Conservation (phyloP, 331 rosid species). For the Spiraea crenata region DNA sequence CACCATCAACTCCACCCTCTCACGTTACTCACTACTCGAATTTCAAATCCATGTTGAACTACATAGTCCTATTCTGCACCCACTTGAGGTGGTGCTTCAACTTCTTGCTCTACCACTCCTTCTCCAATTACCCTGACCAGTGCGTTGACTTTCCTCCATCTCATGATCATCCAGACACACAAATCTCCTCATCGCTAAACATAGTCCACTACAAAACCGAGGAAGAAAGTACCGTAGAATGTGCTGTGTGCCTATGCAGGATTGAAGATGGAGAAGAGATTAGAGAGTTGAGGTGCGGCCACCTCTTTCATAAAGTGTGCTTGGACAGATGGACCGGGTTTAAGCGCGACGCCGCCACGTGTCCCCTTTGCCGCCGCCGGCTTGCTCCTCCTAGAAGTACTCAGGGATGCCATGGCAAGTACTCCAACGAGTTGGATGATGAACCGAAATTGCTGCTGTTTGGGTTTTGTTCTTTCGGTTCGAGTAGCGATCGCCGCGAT, state of each 20-base stretch:
- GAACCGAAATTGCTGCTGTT: slow-evolving; percentile 24
- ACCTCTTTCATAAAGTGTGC: slow-evolving; percentile 17
- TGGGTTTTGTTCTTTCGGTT: slow-evolving; percentile 18
- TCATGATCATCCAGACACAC: neutral
- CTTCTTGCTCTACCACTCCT: slow-evolving; percentile 7
- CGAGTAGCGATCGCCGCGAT: slow-evolving; percentile 15
- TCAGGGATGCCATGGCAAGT: neutral
- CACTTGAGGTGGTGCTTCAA: slow-evolving; percentile 2
- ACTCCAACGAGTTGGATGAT: too few relatives aligned
- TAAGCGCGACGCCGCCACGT: neutral
- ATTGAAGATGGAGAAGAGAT: slow-evolving; percentile 18
- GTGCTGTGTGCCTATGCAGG: slow-evolving; percentile 18
- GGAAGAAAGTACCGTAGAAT: neutral
- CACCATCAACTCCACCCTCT: too few relatives aligned
- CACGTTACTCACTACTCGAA: too few relatives aligned
- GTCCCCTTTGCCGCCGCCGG: slow-evolving; percentile 15
- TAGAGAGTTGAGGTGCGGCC: slow-evolving; percentile 15
- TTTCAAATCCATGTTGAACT: neutral
- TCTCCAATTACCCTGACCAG: neutral
- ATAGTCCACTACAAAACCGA: neutral
- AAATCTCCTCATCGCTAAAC: neutral
- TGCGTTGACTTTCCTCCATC: neutral
- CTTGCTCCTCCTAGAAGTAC: slow-evolving; percentile 14
- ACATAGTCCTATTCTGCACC: neutral
- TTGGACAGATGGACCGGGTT: slow-evolving; percentile 6